These are phyloP conservation scores for Prototheca stagnorum DNA, from an alignment of 163 green algal species.

Conservation along the genomic window DNA sequence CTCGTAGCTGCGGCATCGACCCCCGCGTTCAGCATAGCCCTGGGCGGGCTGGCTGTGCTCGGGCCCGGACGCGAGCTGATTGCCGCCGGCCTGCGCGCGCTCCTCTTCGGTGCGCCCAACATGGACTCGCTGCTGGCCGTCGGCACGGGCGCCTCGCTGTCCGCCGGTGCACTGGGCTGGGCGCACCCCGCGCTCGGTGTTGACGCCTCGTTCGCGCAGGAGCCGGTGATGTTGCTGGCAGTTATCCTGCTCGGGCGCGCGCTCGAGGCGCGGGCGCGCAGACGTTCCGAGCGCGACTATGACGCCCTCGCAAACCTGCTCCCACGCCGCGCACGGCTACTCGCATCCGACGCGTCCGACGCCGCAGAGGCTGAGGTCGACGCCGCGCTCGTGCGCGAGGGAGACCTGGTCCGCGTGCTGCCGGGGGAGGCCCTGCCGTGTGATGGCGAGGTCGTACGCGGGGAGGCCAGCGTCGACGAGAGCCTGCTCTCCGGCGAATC, in stretches of 20 bases:
- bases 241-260: constrained; percentile 85
- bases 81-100: constrained; percentile 23
- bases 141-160: constrained; percentile 66
- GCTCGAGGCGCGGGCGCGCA: constrained; percentile 56
- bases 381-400: constrained; percentile 34
- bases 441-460: constrained; percentile 39
- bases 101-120: constrained; percentile 67
- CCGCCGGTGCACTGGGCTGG: constrained; percentile 33
- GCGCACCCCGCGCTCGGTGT: constrained; percentile 29
- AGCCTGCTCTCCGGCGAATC: constrained; percentile 82
- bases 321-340: constrained; percentile 46
- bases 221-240: constrained; percentile 93
- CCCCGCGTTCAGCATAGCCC: constrained; percentile 25
- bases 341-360: constrained; percentile 10
- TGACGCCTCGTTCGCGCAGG: constrained; percentile 63
- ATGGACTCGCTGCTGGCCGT: constrained; percentile 92
- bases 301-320: constrained; percentile 62
- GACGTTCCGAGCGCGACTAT: constrained; percentile 49
- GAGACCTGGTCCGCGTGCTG: constrained; percentile 63
- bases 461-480: constrained; percentile 55
- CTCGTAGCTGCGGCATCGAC: too few relatives aligned
- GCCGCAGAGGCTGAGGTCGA: constrained; percentile 35
- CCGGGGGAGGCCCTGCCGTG: constrained; percentile 66
- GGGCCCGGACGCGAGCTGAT: constrained; percentile 55
- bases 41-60: constrained; percentile 42